Evolutionary conservation across 768 basidiomycete species (phyloP), one percentile per base, ranked within the genome.

Genomic region (Suillus variegatus): DNA sequence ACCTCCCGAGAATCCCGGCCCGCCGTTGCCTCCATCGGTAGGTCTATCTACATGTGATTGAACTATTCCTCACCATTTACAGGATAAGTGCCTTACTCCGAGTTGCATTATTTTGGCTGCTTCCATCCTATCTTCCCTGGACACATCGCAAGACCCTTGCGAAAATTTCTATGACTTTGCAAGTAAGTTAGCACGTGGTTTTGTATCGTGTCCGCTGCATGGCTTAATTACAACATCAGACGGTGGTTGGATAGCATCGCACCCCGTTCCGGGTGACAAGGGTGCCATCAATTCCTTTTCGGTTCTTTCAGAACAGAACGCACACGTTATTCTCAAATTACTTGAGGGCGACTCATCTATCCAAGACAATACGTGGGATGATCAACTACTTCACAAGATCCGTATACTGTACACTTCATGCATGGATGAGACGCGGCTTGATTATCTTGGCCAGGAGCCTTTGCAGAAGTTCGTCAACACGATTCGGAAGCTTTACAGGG

Each of bases 101-200:
- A 85, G 89, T 67, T 99, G 97, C 74, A 89, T 99, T 60, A 78
- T 87, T 41, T 83, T 97, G 14, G 89, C 97, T 12, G 92, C 94
- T 1, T 84, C 88, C 0, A 91, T 99, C 65, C 79, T 99, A 16
- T 86, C 89, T 22, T 88, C 88, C 1, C 77, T 99, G 25, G 96
- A 99, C 73, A 84, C 84, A 12, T 81, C 87, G 10, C 84, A 91
- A 69, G 95, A 99, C 73, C 97, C 97, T 0, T 99, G 97, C 77
- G 93, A 98, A 69, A 91, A 95, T 77, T 97, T 98, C 76, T 98
- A 95, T 73, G 86, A 90, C 68, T 99, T 89, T 78, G 88, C 95
- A 12, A 96, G 95, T 96, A 72, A 71, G 93, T 88, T 10, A 14
- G 43, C 40, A 41, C 62, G 22, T 58, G 25, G 51, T 46, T 32